Evolutionary conservation across 2,329 filamentous ascomycete genomes (phyloP), one percentile per base, ranked within the genome.

Genomic region (Aspergillus pseudotamarii): DNA sequence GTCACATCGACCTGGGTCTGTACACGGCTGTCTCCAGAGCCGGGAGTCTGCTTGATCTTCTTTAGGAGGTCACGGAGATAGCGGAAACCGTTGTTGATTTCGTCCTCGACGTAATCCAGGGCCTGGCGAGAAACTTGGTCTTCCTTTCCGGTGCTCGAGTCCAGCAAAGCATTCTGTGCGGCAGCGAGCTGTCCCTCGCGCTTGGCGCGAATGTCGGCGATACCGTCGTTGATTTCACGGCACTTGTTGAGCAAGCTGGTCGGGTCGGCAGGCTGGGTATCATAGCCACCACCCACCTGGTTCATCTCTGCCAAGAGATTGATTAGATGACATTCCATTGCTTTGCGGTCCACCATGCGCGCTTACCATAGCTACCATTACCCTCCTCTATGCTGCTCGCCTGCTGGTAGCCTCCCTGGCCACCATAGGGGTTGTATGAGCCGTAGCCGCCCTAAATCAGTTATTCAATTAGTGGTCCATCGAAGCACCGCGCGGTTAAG

Each of bases 161-260:
- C 91, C 67, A 97, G 87, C 38, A 89, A 87, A 66, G 88, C 87
- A 55, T 97, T 87, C 73, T 91, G 86, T 68, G 88, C 84, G 38
- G 96, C 86, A 71, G 67, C 68, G 21, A 79, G 72, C 58, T 75
- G 74, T 14, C 70, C 67, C 64, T 78, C 73, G 57, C 76, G 69
- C 69, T 91, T 91, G 66, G 81, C 80, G 73, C 93, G 88, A 72
- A 97, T 87, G 63, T 88, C 83, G 66, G 91, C 86, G 72, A 97
- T 91, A 48, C 89, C 90, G 63, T 86, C 83, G 76, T 93, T 90
- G 75, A 97, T 91, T 53, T 92, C 88, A 63, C 88, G 87, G 80
- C 92, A 95, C 77, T 95, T 90, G 80, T 96, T 92, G 64, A 97
- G 85, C 69, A 96, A 91, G 61, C 87, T 87, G 75, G 92, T 93